Conservation (phyloP, 75 land plant species). For the Isoetes taiwanensis region DNA sequence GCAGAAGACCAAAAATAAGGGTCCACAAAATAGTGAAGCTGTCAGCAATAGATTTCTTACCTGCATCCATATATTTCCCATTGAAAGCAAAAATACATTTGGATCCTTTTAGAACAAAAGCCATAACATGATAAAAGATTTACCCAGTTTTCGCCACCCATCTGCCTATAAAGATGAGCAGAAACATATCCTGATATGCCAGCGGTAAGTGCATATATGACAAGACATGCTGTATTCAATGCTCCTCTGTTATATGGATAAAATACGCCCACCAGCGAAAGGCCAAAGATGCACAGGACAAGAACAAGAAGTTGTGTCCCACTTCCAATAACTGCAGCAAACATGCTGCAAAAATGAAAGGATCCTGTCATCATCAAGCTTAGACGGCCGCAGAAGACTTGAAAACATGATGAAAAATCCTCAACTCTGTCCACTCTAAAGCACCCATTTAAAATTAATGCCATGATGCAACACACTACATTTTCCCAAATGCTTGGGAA, state of each 20-base stretch:
- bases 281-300: slow-evolving; percentile 36
- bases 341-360: slow-evolving; percentile 19
- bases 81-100: background rate
- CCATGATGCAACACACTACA: too few species aligned
- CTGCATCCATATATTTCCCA: slow-evolving; percentile 22
- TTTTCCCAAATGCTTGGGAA: too few species aligned
- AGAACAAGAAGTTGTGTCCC: slow-evolving; percentile 55
- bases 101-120: background rate
- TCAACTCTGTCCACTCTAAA: too few species aligned
- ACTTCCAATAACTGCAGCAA: slow-evolving; percentile 50
- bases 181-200: slow-evolving; percentile 52
- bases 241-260: slow-evolving; percentile 67
- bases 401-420: too few species aligned
- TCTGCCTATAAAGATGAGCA: slow-evolving; percentile 36
- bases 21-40: slow-evolving; percentile 38
- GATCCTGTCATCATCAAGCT: too few species aligned
- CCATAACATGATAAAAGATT: background rate
- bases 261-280: slow-evolving; percentile 45
- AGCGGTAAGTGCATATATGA: slow-evolving; percentile 50
- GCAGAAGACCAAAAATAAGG: slow-evolving; percentile 30
- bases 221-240: slow-evolving; percentile 35
- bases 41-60: slow-evolving; percentile 34
- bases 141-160: slow-evolving; percentile 53
- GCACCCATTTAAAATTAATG: too few species aligned
- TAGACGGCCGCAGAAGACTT: too few species aligned